These are phyloP conservation scores for Isochrysis galbana DNA, from an alignment of 78 protist species.

Conservation along the genomic window DNA sequence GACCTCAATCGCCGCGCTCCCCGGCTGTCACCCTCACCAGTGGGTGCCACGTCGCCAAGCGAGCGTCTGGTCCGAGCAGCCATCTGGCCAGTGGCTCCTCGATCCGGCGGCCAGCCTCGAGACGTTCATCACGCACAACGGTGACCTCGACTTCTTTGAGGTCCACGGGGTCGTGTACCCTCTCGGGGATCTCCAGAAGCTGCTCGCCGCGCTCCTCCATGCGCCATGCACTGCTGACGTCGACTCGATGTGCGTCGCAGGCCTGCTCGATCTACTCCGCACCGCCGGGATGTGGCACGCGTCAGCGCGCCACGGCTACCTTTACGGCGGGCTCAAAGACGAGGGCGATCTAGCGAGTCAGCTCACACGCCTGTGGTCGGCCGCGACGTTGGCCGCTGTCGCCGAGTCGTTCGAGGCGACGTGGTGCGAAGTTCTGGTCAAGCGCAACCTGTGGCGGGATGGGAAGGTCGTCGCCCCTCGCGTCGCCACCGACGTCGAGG, in stretches of 20 bases:
- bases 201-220: background rate
- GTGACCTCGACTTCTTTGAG: slow-evolving; percentile 29
- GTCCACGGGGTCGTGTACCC: background rate
- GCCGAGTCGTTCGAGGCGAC: background rate
- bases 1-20: background rate
- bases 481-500: background rate
- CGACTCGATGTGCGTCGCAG: slow-evolving; percentile 32
- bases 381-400: background rate
- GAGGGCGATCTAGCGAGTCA: background rate
- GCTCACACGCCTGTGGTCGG: background rate
- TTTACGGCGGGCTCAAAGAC: background rate
- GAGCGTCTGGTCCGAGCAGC: background rate
- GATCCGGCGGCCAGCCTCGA: too few species aligned
- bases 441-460: background rate
- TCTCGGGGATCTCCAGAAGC: background rate
- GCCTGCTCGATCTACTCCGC: slow-evolving; percentile 26
- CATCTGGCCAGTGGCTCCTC: too few species aligned
- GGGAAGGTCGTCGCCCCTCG: background rate
- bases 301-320: slow-evolving; percentile 12
- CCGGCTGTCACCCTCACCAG: slow-evolving; percentile 43
- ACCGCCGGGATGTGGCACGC: slow-evolving; percentile 36
- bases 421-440: background rate
- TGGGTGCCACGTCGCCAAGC: background rate
- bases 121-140: slow-evolving; percentile 50
- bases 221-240: background rate